These are phyloP conservation scores for Claviceps pazoutovae DNA, from an alignment of 2,329 filamentous ascomycete species.

Conservation along the genomic window DNA sequence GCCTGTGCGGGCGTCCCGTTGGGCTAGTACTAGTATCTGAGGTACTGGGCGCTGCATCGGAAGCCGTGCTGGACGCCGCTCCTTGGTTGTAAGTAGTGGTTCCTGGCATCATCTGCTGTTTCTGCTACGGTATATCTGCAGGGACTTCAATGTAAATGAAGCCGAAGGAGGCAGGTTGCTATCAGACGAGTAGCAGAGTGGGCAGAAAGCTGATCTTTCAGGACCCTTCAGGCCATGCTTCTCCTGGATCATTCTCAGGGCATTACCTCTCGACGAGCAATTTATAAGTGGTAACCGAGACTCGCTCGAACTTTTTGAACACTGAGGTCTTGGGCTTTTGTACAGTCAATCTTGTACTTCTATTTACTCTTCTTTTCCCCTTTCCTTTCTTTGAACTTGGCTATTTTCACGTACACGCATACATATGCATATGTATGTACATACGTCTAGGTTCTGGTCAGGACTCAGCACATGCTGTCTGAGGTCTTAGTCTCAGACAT, in stretches of 20 bases:
- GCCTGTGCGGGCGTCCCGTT: neutral
- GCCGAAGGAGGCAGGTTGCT: neutral
- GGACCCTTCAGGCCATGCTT: constrained; percentile 5
- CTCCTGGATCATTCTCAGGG: constrained; percentile 14
- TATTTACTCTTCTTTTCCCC: constrained; percentile 10
- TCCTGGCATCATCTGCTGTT: neutral
- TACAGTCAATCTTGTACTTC: constrained; percentile 1
- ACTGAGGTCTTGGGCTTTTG: no score
- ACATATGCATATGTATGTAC: no score
- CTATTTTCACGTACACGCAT: no score
- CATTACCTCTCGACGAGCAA: constrained; percentile 19
- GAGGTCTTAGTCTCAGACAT: no score
- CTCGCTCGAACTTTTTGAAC: constrained; percentile 21
- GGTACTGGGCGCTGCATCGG: neutral
- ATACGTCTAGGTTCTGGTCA: neutral
- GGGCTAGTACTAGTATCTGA: neutral
- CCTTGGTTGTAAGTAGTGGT: neutral
- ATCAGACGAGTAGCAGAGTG: neutral
- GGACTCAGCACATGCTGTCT: no score
- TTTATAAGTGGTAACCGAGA: constrained; percentile 30
- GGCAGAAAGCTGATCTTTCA: neutral
- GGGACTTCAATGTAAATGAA: neutral
- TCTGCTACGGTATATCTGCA: neutral
- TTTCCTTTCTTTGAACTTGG: constrained; percentile 1
- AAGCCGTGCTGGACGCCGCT: neutral